Percentiles rank a stretch among this genome's conserved stretches.
phyloP scores from a whole-genome alignment of 441 rosid species.

The Raphanus hybrid region DNA sequence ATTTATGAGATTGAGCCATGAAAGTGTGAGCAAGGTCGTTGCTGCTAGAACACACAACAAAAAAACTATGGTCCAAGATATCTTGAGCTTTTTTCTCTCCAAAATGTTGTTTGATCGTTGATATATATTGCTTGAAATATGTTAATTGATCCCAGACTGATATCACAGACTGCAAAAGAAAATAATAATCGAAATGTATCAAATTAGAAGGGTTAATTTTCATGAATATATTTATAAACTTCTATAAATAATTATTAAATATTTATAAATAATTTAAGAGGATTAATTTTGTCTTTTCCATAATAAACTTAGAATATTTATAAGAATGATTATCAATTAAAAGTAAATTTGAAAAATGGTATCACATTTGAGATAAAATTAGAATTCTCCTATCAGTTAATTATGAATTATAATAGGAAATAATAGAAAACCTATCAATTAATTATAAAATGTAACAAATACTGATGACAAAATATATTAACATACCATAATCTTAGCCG shows the following conservation, averaged over 20 bases:
- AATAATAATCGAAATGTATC: neutral
- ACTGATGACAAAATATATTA: neutral
- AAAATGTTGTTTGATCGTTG: neutral
- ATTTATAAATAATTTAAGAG: no score
- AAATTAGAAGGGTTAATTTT: no score
- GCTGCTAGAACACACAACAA: slow-evolving; percentile 34
- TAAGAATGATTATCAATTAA: no score
- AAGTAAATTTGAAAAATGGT: no score
- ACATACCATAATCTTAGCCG: slow-evolving; percentile 44
- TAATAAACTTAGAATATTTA: no score
- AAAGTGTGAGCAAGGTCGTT: slow-evolving; percentile 38
- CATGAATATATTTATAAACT: no score
- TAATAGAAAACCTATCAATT: neutral
- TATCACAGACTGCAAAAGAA: slow-evolving; percentile 29
- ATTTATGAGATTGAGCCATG: slow-evolving; percentile 24
- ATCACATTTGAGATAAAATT: no score
- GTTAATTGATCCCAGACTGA: slow-evolving; percentile 40
- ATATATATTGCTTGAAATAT: slow-evolving; percentile 29
- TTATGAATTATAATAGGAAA: neutral
- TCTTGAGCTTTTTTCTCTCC: slow-evolving; percentile 35
- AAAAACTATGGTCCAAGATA: slow-evolving; percentile 35
- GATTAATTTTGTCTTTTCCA: no score
- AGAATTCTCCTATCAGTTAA: neutral
- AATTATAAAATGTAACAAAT: neutral
- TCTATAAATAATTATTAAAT: no score